Percentiles rank a stretch among this genome's conserved stretches.
Evolutionary conservation across 1,139 yeast species (phyloP).

Genomic region (Yamadazyma songkhlaensis): DNA sequence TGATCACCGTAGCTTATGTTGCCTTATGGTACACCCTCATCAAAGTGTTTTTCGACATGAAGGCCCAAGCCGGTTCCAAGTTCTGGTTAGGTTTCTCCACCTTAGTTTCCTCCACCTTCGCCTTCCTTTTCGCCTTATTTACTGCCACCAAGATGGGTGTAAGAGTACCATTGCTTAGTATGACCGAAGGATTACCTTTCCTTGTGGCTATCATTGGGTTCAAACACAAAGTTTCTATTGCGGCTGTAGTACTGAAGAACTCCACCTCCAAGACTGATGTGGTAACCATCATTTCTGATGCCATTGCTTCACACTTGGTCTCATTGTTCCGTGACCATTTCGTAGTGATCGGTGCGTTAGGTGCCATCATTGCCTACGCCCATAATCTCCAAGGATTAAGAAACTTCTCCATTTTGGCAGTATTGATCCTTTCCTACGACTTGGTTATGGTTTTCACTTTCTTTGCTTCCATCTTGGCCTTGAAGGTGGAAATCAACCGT

Average conservation of each 20-base stretch:
- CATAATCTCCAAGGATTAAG: conserved; percentile 70
- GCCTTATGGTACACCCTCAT: conserved; percentile 89
- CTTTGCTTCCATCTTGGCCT: conserved; percentile 78
- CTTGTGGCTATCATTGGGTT: conserved; percentile 91
- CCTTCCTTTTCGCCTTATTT: conserved; percentile 79
- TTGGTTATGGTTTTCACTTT: conserved; percentile 76
- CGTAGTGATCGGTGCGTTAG: conserved; percentile 71
- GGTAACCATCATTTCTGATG: conserved; percentile 47
- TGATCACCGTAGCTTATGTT: conserved; percentile 77
- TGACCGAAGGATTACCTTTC: conserved; percentile 93
- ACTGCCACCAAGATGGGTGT: conserved; percentile 54
- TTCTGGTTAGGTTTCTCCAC: conserved; percentile 90
- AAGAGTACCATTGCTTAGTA: conserved; percentile 67
- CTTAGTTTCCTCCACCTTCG: conserved; percentile 76
- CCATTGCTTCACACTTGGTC: conserved; percentile 66
- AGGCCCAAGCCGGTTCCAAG: conserved; percentile 66
- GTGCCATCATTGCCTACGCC: conserved; percentile 67
- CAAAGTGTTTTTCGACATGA: conserved; percentile 80
- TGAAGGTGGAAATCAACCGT: conserved; percentile 85
- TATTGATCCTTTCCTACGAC: conserved; percentile 73
- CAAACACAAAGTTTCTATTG: conserved; percentile 78
- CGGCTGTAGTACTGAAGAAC: conserved; percentile 57
- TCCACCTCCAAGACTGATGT: conserved; percentile 39
- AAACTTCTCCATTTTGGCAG: conserved; percentile 79
- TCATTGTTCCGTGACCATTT: conserved; percentile 77